These are phyloP conservation scores for Penicillium sp. DNA, from an alignment of 2,329 filamentous ascomycete genomes.

Conservation along the genomic window DNA sequence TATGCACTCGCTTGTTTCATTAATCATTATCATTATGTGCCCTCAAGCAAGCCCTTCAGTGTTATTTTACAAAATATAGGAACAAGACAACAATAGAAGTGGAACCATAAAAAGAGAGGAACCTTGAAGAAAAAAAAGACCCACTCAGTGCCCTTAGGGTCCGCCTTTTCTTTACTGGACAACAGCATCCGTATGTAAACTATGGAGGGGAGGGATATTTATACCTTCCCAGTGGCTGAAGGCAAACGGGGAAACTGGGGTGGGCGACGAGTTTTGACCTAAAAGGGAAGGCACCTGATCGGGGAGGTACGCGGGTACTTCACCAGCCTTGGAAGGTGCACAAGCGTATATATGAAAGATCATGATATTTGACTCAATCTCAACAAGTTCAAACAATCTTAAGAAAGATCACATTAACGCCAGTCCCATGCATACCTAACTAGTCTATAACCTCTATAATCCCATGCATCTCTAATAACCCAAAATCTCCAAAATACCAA, in stretches of 20 bases:
- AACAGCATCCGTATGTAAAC: too few species aligned
- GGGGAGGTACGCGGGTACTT: neutral
- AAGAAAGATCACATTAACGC: neutral
- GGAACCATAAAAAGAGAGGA: too few species aligned
- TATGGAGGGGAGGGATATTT: too few species aligned
- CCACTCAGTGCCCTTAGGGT: too few species aligned
- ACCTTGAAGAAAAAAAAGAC: neutral
- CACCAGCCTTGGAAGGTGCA: neutral
- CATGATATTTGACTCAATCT: neutral
- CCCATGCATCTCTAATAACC: neutral
- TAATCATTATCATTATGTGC: neutral
- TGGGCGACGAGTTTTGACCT: neutral
- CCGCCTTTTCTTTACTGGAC: too few species aligned
- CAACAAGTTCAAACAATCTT: neutral
- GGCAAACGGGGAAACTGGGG: neutral
- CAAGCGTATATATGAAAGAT: too few species aligned
- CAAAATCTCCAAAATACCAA: neutral
- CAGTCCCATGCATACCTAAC: neutral
- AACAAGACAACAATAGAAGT: neutral
- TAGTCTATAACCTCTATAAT: neutral
- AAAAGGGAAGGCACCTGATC: neutral
- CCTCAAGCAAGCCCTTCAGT: neutral
- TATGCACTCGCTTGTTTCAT: neutral
- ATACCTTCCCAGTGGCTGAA: neutral
- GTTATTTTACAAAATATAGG: neutral